Evolutionary conservation across 768 basidiomycete genomes (phyloP).

Genomic region (Panaeolus papilionaceus): DNA sequence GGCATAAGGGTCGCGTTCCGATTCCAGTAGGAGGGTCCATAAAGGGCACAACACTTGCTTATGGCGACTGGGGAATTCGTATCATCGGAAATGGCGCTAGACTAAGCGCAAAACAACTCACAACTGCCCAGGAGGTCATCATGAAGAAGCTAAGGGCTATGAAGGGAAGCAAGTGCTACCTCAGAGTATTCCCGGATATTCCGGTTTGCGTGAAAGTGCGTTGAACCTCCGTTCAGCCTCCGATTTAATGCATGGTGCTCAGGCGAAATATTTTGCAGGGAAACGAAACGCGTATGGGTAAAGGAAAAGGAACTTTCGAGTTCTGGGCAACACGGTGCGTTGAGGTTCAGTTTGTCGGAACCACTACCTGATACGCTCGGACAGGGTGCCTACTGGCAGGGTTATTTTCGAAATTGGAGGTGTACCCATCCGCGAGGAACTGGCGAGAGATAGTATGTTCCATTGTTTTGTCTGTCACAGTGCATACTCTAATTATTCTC

Average conservation of each 20-base stretch:
- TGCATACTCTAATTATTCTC: background rate
- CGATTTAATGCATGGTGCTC: slow-evolving; percentile 8
- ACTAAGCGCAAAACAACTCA: slow-evolving; percentile 89
- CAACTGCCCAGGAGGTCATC: slow-evolving; percentile 85
- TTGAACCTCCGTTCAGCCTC: slow-evolving; percentile 2
- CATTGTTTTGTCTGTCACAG: background rate
- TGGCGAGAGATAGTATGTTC: slow-evolving; percentile 85
- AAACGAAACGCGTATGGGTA: slow-evolving; percentile 99
- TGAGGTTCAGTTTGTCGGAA: no score
- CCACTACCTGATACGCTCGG: background rate
- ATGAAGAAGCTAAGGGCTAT: slow-evolving; percentile 88
- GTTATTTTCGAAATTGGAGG: slow-evolving; percentile 97
- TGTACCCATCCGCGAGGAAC: slow-evolving; percentile 85
- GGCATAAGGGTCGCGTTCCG: slow-evolving; percentile 89
- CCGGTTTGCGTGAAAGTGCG: slow-evolving; percentile 95
- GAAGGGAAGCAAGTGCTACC: slow-evolving; percentile 86
- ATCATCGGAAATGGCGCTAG: slow-evolving; percentile 84
- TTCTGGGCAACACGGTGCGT: slow-evolving; percentile 93
- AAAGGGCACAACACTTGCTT: slow-evolving; percentile 91
- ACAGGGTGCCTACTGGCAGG: slow-evolving; percentile 84
- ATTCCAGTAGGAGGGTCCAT: slow-evolving; percentile 90
- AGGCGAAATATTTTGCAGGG: slow-evolving; percentile 55
- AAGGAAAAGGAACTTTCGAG: slow-evolving; percentile 98
- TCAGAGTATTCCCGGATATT: slow-evolving; percentile 95
- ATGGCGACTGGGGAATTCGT: slow-evolving; percentile 91